phyloP scores from a whole-genome alignment of 75 land plant species.

The Selaginella tamariscina region DNA sequence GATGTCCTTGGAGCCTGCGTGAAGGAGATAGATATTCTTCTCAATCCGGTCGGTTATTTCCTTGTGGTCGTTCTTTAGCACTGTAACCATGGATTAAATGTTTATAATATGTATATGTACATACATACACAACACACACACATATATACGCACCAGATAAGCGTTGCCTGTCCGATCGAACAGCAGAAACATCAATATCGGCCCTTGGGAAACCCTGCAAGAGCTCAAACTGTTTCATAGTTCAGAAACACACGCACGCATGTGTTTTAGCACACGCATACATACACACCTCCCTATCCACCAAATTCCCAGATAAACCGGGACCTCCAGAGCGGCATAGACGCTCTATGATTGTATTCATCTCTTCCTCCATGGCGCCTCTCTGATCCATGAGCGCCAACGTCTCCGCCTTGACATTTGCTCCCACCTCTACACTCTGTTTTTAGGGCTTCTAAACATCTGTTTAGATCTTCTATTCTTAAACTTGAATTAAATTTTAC shows the following conservation, averaged over 20 bases:
- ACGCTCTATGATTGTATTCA: slow-evolving; percentile 49
- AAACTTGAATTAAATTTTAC: too few relatives aligned
- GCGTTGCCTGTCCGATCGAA: slow-evolving; percentile 57
- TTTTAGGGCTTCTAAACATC: too few relatives aligned
- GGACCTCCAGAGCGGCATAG: slow-evolving; percentile 62
- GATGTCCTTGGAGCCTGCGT: slow-evolving; percentile 46
- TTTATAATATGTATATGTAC: background rate
- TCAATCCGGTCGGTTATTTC: slow-evolving; percentile 55
- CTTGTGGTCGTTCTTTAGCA: slow-evolving; percentile 66
- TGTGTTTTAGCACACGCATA: too few relatives aligned
- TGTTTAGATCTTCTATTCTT: too few relatives aligned
- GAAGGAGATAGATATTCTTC: slow-evolving; percentile 49
- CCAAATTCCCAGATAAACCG: slow-evolving; percentile 65
- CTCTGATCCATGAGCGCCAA: slow-evolving; percentile 54
- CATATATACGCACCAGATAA: slow-evolving; percentile 39
- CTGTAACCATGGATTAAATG: slow-evolving; percentile 34
- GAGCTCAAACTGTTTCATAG: background rate
- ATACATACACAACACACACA: too few relatives aligned
- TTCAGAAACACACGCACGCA: too few relatives aligned
- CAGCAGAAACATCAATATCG: slow-evolving; percentile 62
- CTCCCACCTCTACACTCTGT: slow-evolving; percentile 34
- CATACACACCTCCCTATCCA: slow-evolving; percentile 68
- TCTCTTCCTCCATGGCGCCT: slow-evolving; percentile 40
- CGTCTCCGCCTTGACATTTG: slow-evolving; percentile 75
- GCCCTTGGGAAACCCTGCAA: slow-evolving; percentile 80